Base-by-base conservation (phyloP, 176 grass and related monocot genomes). In the Avena eriantha region DNA sequence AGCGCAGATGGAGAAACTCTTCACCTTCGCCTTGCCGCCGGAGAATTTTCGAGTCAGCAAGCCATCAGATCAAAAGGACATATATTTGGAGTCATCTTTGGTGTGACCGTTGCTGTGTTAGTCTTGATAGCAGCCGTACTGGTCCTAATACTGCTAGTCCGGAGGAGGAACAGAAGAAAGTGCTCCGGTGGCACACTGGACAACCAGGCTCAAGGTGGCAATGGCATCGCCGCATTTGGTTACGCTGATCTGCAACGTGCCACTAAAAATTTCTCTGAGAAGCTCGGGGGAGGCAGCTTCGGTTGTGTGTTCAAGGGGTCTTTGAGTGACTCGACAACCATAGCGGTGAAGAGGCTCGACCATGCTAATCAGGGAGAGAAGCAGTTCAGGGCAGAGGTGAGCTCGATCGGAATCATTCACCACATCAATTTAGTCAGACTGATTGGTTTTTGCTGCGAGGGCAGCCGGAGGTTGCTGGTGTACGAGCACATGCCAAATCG, bases 401-500 rank as follows among this genome's bases (percentile, higher is more conserved):
- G 64, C 48, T 82, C 79, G 7, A 85, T 90, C 2, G 91, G 88
- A 45, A 85, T 66, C 23, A 90, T 93, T 70, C 91, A 90, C 33
- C 91, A 90, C 72, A 79, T 93, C 19, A 90, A 93, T 57, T 77
- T 93, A 58, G 86, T 93, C 53, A 85, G 59, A 5, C 35, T 93
- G 21, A 34, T 90, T 48, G 91, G 91, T 19, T 93, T 92, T 47
- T 92, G 86, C 64, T 92, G 86, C 1, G 78, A 89, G 73, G 69
- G 84, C 9, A 57, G 43, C 1, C 83, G 56, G 35, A 91, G 82
- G 48, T 12, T 95, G 19, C 93, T 95, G 18, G 86, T 89, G 0
- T 95, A 95, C 14, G 90, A 95, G 68, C 63, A 83, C 85, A 93
- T 95, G 93, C 77, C 89, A 60, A 87, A 85, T 1, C 31, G 86